Percentiles rank a stretch among this genome's conserved stretches.
Conservation (phyloP, 805 yeast species). For the Lachancea sp. region DNA sequence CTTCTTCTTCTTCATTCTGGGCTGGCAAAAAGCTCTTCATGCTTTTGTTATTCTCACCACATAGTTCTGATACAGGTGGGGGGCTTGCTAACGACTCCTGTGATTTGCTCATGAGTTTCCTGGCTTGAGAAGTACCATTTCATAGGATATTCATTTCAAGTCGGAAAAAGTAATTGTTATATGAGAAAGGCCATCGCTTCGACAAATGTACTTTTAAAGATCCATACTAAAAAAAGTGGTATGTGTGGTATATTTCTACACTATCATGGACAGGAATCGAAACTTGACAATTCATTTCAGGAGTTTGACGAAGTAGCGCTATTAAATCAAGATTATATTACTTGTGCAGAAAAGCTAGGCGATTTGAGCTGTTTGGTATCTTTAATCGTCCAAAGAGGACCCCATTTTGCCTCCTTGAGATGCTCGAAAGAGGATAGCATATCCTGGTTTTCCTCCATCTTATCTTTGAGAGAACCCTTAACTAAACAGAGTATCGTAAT, state of each 20-base stretch:
- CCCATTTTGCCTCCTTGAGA: conserved; percentile 43
- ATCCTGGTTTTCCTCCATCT: conserved; percentile 58
- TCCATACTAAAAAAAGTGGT: not conserved
- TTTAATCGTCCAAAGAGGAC: conserved; percentile 54
- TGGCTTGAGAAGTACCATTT: too few relatives aligned
- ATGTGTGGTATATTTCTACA: conserved; percentile 57
- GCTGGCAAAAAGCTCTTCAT: not conserved
- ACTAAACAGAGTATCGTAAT: conserved; percentile 59
- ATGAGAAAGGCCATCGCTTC: too few relatives aligned
- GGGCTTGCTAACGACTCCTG: not conserved
- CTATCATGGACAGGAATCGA: conserved; percentile 12
- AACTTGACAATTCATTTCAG: conserved; percentile 10
- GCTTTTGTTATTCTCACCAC: not conserved
- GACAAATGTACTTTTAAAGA: not conserved
- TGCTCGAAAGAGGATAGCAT: conserved; percentile 12
- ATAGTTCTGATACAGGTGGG: not conserved
- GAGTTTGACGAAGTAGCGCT: conserved; percentile 17
- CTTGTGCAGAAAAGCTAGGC: conserved; percentile 1
- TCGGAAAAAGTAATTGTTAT: too few relatives aligned
- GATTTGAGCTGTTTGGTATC: conserved; percentile 37
- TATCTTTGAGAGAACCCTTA: conserved; percentile 75
- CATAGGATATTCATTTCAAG: too few relatives aligned
- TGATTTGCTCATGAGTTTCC: too few relatives aligned
- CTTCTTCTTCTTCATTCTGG: conserved; percentile 19
- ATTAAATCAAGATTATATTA: not conserved